These are phyloP conservation scores for Fusarium abutilonis DNA, from an alignment of 2,329 filamentous ascomycete genomes.

Conservation along the genomic window DNA sequence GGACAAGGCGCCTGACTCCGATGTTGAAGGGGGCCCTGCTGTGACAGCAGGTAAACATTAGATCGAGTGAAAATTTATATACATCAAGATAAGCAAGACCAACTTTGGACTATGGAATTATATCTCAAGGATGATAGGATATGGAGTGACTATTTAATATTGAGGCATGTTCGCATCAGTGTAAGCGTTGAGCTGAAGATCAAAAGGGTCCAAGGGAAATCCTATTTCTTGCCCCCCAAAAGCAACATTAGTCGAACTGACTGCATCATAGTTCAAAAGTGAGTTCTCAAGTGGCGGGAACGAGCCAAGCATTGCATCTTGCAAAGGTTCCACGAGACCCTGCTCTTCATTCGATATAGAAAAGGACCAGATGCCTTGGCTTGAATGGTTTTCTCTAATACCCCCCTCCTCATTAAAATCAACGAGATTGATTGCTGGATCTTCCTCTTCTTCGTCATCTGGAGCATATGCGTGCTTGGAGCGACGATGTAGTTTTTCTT, in stretches of 20 bases:
- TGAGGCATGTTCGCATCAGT: conserved; percentile 13
- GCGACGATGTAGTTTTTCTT: conserved; percentile 32
- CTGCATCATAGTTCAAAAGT: conserved; percentile 16
- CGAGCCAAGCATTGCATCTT: rapidly evolving
- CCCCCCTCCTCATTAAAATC: background rate
- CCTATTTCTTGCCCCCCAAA: conserved; percentile 18
- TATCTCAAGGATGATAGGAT: background rate
- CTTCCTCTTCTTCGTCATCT: conserved; percentile 26
- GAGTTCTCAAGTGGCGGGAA: background rate
- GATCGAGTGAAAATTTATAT: too few species aligned
- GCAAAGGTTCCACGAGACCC: background rate
- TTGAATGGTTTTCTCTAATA: background rate
- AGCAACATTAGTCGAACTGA: conserved; percentile 1
- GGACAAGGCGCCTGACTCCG: background rate
- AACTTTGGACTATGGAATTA: too few species aligned
- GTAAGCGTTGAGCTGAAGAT: conserved; percentile 34
- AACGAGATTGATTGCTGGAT: conserved; percentile 8
- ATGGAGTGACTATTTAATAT: background rate
- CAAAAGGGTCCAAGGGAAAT: conserved; percentile 30
- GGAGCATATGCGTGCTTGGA: conserved; percentile 35
- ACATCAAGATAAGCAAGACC: too few species aligned
- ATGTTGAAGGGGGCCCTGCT: background rate
- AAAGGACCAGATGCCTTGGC: conserved; percentile 22
- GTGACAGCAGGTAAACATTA: background rate
- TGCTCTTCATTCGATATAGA: background rate